Evolutionary conservation across 2,329 filamentous ascomycete species (phyloP).

Genomic region (Ascochyta viciae-villosae): DNA sequence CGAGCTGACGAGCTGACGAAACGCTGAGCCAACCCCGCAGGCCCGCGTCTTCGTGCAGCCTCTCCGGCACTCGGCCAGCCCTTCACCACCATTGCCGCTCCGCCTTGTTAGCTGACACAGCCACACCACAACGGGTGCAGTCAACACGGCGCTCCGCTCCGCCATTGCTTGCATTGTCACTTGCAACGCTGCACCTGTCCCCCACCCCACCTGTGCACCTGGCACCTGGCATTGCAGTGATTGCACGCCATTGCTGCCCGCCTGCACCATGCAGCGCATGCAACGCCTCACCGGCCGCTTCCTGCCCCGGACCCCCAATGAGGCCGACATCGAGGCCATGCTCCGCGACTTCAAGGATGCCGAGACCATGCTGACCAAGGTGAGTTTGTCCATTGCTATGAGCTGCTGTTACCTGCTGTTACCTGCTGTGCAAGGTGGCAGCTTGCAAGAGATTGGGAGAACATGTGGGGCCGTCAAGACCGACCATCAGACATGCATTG

Average conservation of each 20-base stretch:
- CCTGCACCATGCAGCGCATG: conserved; percentile 69
- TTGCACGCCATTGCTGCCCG: conserved; percentile 23
- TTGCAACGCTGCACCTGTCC: background rate
- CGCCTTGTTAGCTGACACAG: conserved; percentile 24
- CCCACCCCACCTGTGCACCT: conserved; percentile 1
- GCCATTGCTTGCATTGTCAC: background rate
- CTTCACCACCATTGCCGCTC: conserved; percentile 27
- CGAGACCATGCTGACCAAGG: conserved; percentile 75
- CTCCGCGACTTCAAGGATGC: conserved; percentile 83
- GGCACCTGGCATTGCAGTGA: background rate
- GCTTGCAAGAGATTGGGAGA: conserved; percentile 9
- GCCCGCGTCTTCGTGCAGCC: background rate
- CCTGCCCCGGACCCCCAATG: conserved; percentile 74
- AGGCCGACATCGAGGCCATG: conserved; percentile 76
- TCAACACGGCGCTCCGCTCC: conserved; percentile 3
- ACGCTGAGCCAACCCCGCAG: conserved; percentile 4
- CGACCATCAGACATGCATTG: background rate
- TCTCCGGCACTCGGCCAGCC: conserved; percentile 5
- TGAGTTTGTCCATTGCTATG: conserved; percentile 49
- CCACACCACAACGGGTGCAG: conserved; percentile 27
- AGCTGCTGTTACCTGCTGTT: too few species aligned
- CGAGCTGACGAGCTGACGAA: conserved; percentile 6
- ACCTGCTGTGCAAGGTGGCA: conserved; percentile 9
- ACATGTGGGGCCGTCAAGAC: conserved; percentile 26
- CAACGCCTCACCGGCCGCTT: conserved; percentile 78